Base-by-base conservation (phyloP, 306 rosid genomes). In the Rosa multiflora region DNA sequence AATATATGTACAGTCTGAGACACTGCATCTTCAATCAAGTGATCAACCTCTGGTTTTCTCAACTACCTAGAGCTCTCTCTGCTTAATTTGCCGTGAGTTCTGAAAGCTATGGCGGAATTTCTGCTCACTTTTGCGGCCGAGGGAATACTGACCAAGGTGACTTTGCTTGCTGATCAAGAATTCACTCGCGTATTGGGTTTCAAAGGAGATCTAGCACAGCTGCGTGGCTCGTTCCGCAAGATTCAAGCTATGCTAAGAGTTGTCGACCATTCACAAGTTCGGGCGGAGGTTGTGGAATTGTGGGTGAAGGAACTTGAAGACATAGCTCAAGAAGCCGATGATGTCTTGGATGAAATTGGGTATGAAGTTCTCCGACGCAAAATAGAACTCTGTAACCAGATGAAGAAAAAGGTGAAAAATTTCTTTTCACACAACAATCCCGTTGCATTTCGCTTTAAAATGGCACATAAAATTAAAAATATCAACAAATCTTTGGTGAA, bases 251-350 rank as follows among this genome's bases (percentile, higher is more conserved):
- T 81, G 48, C 58, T 81, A 2, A 18, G 12, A 1, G 78, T 71
- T 51, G 84, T 47, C 0, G 32, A 62, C 14, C 35, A 35, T 37
- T 1, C 53, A 4, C 75, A 76, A 37, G 66, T 35, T 10, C n/a
- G 20, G 9, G 46, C 35, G 7, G 29, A 10, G 17, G 5, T 62
- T 0, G 12, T 76, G 8, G 21, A 40, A 69, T 4, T 21, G 0
- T 82, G 85, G 85, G 72, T 71, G 47, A 49, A 76, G 52, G 5
- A 52, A 3, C 85, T 82, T 2, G 43, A 62, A 39, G 43, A 51
- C 5, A 12, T 82, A 26, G 73, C 76, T 42, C 11, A 62, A 8
- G 46, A n/a, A 4, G 81, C 70, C 0, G 77, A 70, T n/a, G 17
- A 70, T 63, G 37, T 82, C 21, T 23, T 82, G 14, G 78, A 63